phyloP scores from a whole-genome alignment of 345 rosid genomes.

The Citrus hindsii region DNA sequence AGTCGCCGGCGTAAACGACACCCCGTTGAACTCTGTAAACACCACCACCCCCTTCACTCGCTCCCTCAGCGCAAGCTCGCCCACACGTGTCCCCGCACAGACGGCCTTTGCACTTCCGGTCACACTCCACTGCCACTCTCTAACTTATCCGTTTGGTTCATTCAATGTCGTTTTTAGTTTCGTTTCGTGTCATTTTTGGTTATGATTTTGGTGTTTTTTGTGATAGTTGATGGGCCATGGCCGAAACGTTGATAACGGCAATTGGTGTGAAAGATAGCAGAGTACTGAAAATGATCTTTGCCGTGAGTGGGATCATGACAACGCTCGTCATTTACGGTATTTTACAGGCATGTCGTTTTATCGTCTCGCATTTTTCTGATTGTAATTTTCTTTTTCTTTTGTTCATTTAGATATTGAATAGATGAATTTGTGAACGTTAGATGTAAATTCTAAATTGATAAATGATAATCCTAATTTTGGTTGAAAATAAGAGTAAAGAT shows the following conservation, averaged over 20 bases:
- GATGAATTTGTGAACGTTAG: background rate
- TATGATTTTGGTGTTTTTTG: background rate
- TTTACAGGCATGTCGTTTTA: constrained; percentile 51
- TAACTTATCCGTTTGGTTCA: background rate
- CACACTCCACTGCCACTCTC: background rate
- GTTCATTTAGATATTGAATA: background rate
- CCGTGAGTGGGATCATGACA: constrained; percentile 81
- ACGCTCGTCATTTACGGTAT: constrained; percentile 94
- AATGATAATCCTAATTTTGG: background rate
- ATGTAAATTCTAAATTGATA: background rate
- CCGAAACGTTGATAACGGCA: constrained; percentile 40
- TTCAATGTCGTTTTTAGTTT: background rate
- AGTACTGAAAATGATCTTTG: constrained; percentile 71
- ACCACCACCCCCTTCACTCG: background rate
- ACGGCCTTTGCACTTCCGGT: background rate
- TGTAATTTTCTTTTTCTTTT: background rate
- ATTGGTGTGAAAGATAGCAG: constrained; percentile 44
- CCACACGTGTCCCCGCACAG: background rate
- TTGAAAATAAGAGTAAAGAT: background rate
- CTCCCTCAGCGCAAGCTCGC: background rate
- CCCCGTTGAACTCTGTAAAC: constrained; percentile 14
- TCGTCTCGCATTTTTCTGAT: background rate
- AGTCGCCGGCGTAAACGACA: constrained; percentile 27
- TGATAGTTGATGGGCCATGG: constrained; percentile 56
- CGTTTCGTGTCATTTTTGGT: background rate